Base-by-base conservation (phyloP, 2,329 filamentous ascomycete species). In the Domatiomyces catenatus region DNA sequence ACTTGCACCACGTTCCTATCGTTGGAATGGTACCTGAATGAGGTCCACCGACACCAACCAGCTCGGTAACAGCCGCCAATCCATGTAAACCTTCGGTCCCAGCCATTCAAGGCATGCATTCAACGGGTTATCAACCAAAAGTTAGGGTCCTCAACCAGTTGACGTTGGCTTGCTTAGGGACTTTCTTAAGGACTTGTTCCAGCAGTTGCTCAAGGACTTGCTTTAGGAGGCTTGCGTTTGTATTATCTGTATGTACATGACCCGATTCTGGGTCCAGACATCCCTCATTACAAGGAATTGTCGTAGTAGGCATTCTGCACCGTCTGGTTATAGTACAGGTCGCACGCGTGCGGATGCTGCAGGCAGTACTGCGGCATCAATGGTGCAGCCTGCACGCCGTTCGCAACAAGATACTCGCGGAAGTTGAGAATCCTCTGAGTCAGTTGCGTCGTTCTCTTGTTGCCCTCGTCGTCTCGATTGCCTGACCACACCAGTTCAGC, bases 401-500 rank as follows among this genome's bases (percentile, higher is more conserved):
- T 75, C 1, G 74, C 74, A 48, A 79, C 69, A 5, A 79, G 65
- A 54, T 77, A 79, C 64, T 79, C 76, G 42, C 76, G 68, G 65
- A 79, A 79, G 61, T 79, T 79, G 8, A 78, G 59, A 48, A 79
- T 72, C 4, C 76, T 67, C 63, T 76, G 73, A 8, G 75, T 77
- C 55, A 78, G 61, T 54, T 68, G 59, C 2, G 72, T 76, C 0
- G 73, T 75, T 12, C 73, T 64, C 65, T 76, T 77, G 28, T 67
- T 63, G 46, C 74, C 75, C 2, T 67, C 62, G 15, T 58, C 58
- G 54, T 77, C 71, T 44, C 67, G 66, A 58, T 77, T 77, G 6
- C 75, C 75, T 10, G 71, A 74, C 75, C 75, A 79, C 1, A 73
- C 65, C 1, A 76, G 66, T 59, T 79, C 75, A 0, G 71, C 75